Conservation (phyloP, 768 basidiomycete genomes). For the Boletus barrowsii region DNA sequence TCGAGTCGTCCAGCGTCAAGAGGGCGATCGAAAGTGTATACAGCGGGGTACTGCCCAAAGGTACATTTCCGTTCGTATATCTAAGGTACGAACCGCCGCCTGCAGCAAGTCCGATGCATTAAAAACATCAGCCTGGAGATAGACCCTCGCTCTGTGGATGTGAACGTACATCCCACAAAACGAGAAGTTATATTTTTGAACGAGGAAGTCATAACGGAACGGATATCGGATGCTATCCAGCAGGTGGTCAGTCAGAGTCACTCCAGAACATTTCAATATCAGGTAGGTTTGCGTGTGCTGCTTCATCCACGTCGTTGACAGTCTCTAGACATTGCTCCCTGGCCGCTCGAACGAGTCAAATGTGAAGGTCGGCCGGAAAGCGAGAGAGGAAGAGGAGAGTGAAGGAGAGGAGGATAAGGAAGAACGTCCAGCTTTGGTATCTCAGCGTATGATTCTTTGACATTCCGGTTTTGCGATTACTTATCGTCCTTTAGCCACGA, state of each 20-base stretch:
- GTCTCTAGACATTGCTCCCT: constrained; percentile 54
- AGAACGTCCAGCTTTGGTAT: constrained; percentile 22
- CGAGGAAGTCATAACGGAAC: constrained; percentile 81
- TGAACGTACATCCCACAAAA: constrained; percentile 98
- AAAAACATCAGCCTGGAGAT: constrained; percentile 60
- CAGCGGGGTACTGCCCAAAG: constrained; percentile 82
- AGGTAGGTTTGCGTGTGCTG: constrained; percentile 38
- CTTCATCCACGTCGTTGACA: background rate
- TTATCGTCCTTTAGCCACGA: constrained; percentile 35
- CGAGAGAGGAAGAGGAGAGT: constrained; percentile 39
- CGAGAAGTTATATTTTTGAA: constrained; percentile 93
- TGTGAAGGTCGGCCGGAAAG: constrained; percentile 27
- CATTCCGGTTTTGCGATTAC: background rate
- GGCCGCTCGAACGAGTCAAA: constrained; percentile 41
- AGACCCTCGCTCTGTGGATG: constrained; percentile 86
- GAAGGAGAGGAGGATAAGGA: constrained; percentile 32
- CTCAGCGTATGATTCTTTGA: constrained; percentile 22
- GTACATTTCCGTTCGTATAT: constrained; percentile 88
- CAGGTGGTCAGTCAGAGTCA: constrained; percentile 60
- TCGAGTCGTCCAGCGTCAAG: constrained; percentile 85
- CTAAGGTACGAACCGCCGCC: constrained; percentile 58
- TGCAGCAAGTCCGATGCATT: background rate
- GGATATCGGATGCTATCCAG: constrained; percentile 72
- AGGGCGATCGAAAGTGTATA: constrained; percentile 86
- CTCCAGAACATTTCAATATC: constrained; percentile 71